These are phyloP conservation scores for Sisymbrium irio DNA, from an alignment of 345 rosid species.

Conservation along the genomic window DNA sequence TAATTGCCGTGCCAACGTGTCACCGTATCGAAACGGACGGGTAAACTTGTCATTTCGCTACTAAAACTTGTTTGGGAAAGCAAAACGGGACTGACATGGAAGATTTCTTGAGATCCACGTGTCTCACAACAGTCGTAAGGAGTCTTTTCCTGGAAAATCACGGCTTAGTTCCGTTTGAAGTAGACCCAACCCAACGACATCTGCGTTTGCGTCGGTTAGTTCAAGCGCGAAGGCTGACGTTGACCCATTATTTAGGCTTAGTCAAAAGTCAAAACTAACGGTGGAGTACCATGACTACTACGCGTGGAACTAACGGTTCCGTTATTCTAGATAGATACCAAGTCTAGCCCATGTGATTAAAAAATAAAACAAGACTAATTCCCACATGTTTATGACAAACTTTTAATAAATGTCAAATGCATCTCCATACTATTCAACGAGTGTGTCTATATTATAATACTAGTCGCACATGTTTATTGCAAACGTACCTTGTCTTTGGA, in stretches of 20 bases:
- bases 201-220: neutral
- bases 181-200: conserved; percentile 16
- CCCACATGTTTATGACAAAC: conserved; percentile 7
- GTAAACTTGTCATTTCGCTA: neutral
- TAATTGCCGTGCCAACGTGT: conserved; percentile 29
- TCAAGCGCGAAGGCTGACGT: conserved; percentile 24
- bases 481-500: neutral
- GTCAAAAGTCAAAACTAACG: conserved; percentile 22
- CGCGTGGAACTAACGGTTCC: conserved; percentile 13
- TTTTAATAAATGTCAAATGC: neutral
- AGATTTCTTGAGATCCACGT: conserved; percentile 7
- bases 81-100: conserved; percentile 4
- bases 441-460: neutral
- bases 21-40: conserved; percentile 7
- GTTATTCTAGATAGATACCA: neutral
- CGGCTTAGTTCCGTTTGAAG: conserved; percentile 13
- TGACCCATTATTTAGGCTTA: neutral
- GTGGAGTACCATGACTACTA: conserved; percentile 2
- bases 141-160: neutral
- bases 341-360: conserved; percentile 6
- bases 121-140: neutral
- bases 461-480: conserved; percentile 11
- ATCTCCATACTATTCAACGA: neutral
- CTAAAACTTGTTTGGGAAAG: conserved; percentile 20
- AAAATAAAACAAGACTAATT: neutral